Percentiles rank a stretch among this genome's conserved stretches.
phyloP scores from a whole-genome alignment of 1,284 basidiomycete genomes.

The Tremellales sp. region DNA sequence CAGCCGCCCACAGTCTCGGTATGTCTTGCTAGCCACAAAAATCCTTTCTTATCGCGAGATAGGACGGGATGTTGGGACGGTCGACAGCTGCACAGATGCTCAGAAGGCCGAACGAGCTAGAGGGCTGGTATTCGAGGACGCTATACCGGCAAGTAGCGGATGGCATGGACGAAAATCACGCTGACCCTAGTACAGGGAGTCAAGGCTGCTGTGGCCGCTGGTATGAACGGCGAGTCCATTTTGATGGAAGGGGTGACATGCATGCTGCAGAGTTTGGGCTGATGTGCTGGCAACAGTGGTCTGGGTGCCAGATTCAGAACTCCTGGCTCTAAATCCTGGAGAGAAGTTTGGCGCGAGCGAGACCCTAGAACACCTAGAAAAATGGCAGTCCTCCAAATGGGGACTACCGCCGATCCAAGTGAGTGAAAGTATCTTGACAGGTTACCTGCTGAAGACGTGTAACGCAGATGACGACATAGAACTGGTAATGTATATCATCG shows the following conservation, averaged over 20 bases:
- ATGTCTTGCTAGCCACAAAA: constrained; percentile 5
- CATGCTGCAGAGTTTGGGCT: background rate
- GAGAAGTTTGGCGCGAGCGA: constrained; percentile 41
- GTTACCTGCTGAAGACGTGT: too few species aligned
- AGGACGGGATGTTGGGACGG: constrained; percentile 44
- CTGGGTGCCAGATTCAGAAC: constrained; percentile 47
- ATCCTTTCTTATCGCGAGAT: background rate
- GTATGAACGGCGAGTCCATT: constrained; percentile 42
- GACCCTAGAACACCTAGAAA: constrained; percentile 36
- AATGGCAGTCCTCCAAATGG: constrained; percentile 43
- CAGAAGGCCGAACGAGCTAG: constrained; percentile 35
- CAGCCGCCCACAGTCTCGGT: constrained; percentile 46
- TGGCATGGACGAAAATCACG: background rate
- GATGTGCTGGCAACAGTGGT: constrained; percentile 41
- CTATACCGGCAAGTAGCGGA: constrained; percentile 27
- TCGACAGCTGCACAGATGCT: constrained; percentile 28
- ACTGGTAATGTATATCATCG: too few species aligned
- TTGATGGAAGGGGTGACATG: too few species aligned
- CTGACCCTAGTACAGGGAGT: constrained; percentile 27
- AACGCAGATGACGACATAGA: too few species aligned
- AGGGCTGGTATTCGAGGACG: constrained; percentile 50
- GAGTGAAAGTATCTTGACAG: too few species aligned
- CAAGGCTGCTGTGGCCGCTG: constrained; percentile 45
- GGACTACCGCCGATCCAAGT: constrained; percentile 30
- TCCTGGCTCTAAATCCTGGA: constrained; percentile 39